phyloP scores from a whole-genome alignment of 768 basidiomycete genomes.

The Xerocomellus amylosporus region DNA sequence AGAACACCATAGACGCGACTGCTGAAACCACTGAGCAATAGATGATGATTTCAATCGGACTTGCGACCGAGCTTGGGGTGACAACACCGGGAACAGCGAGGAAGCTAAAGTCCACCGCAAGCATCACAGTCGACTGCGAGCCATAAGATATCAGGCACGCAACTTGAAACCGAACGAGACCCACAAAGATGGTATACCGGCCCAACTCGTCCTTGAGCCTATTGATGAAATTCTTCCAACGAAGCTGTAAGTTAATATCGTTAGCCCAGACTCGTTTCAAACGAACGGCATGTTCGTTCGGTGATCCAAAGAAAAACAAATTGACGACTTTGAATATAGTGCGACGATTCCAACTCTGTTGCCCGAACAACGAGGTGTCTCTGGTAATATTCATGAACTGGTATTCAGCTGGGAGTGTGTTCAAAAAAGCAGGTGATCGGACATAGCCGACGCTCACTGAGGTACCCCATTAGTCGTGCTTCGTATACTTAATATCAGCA shows the following conservation, averaged over 20 bases:
- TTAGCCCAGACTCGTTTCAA: conserved; percentile 15
- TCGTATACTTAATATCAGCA: background rate
- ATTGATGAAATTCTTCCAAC: conserved; percentile 11
- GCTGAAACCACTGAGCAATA: conserved; percentile 13
- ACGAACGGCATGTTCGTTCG: conserved; percentile 10
- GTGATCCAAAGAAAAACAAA: background rate
- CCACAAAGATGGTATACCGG: conserved; percentile 13
- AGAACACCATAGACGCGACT: conserved; percentile 14
- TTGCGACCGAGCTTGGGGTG: background rate
- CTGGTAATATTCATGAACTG: conserved; percentile 10
- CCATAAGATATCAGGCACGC: background rate
- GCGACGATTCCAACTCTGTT: conserved; percentile 4
- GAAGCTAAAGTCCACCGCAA: conserved; percentile 16
- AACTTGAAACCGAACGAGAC: background rate
- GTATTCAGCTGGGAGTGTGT: conserved; percentile 7
- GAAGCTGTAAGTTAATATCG: conserved; percentile 2
- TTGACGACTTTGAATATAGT: background rate
- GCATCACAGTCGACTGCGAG: conserved; percentile 15
- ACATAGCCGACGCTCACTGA: background rate
- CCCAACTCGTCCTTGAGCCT: conserved; percentile 4
- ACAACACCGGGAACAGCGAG: conserved; percentile 11
- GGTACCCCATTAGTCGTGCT: conserved; percentile 12
- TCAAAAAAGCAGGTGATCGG: background rate
- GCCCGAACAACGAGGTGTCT: conserved; percentile 5
- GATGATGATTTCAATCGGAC: conserved; percentile 2